Percentiles rank a stretch among this genome's conserved stretches.
phyloP scores from a whole-genome alignment of 371 early-diverging fungal genomes.

The Circinella minor region DNA sequence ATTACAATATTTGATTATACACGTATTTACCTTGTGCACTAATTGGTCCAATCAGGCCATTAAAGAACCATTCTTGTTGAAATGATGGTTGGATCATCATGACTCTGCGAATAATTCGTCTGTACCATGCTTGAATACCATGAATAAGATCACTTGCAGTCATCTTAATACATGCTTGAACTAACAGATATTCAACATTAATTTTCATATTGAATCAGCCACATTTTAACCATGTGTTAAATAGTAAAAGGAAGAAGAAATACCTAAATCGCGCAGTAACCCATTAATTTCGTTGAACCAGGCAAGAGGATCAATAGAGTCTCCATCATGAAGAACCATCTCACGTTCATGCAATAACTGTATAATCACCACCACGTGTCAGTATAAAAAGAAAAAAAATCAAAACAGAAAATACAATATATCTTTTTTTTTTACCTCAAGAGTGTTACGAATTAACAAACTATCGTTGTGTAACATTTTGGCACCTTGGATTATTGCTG shows the following conservation, averaged over 20 bases:
- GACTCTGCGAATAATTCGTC: conserved; percentile 25
- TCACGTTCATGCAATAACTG: conserved; percentile 7
- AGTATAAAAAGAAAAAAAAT: neutral
- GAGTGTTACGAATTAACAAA: conserved; percentile 48
- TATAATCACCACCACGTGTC: neutral
- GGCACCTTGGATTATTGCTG: conserved; percentile 49
- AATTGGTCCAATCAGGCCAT: conserved; percentile 34
- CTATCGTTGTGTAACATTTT: conserved; percentile 43
- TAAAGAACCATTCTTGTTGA: conserved; percentile 31
- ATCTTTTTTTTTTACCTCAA: conserved; percentile 32
- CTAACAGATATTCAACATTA: conserved; percentile 3
- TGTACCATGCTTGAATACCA: conserved; percentile 49
- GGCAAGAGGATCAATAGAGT: conserved; percentile 7
- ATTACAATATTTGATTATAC: neutral
- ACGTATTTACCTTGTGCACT: conserved; percentile 8
- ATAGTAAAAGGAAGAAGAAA: neutral
- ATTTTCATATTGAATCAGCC: too few relatives aligned
- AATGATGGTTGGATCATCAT: conserved; percentile 21
- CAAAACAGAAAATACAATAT: too few relatives aligned
- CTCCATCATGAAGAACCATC: conserved; percentile 9
- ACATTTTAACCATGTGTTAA: too few relatives aligned
- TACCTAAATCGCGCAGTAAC: conserved; percentile 32
- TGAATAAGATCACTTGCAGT: conserved; percentile 38
- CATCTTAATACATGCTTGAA: conserved; percentile 37
- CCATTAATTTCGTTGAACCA: conserved; percentile 35